Evolutionary conservation across 2,329 filamentous ascomycete species (phyloP).

Genomic region (Arthroderma sp.): DNA sequence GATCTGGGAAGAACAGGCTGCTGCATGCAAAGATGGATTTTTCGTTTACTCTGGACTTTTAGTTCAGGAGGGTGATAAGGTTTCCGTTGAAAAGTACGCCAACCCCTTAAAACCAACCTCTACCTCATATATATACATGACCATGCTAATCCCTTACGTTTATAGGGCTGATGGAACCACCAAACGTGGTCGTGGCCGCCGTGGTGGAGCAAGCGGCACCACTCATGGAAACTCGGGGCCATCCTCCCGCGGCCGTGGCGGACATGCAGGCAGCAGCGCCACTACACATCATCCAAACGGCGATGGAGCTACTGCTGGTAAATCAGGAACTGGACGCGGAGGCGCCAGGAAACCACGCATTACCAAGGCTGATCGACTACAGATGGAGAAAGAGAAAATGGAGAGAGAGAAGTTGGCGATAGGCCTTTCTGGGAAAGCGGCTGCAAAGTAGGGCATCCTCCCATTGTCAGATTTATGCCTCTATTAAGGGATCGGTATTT

Average conservation of each 20-base stretch:
- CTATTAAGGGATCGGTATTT: not conserved
- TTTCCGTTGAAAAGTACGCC: slow-evolving; percentile 49
- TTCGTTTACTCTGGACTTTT: slow-evolving; percentile 95
- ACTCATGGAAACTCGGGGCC: slow-evolving; percentile 6
- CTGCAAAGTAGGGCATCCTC: not conserved
- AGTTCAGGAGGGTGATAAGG: slow-evolving; percentile 73
- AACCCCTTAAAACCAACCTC: slow-evolving; percentile 5
- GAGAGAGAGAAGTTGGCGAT: slow-evolving; percentile 13
- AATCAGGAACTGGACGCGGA: slow-evolving; percentile 4
- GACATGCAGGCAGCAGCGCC: not conserved
- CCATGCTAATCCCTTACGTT: slow-evolving; percentile 9
- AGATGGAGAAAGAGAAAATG: slow-evolving; percentile 15
- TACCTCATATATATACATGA: not conserved
- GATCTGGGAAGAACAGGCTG: slow-evolving; percentile 89
- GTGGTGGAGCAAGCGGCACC: slow-evolving; percentile 15
- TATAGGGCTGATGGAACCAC: slow-evolving; percentile 59
- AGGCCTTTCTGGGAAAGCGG: slow-evolving; percentile 8
- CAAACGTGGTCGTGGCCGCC: slow-evolving; percentile 47
- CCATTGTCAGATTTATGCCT: not conserved
- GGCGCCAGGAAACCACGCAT: slow-evolving; percentile 13
- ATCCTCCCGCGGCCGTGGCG: slow-evolving; percentile 1
- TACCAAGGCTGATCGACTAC: slow-evolving; percentile 13
- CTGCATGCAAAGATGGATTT: slow-evolving; percentile 89
- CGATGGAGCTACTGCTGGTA: slow-evolving; percentile 1
- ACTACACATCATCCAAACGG: not conserved